Evolutionary conservation across 331 rosid genomes (phyloP), one percentile per base, ranked within the genome.

Genomic region (Prunus yedoensis): DNA sequence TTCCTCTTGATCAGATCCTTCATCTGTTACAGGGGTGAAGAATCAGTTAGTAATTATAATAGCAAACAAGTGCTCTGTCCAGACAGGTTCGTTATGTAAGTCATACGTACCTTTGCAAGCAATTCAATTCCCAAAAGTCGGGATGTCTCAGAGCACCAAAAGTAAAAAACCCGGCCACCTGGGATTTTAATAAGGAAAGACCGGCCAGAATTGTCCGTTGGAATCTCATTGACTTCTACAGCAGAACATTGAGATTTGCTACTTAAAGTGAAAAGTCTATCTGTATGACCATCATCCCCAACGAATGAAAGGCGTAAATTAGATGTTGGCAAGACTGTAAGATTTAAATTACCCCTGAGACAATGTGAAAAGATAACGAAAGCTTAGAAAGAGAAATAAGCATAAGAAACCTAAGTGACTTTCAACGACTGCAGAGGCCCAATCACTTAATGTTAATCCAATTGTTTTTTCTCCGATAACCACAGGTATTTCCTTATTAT

Each of bases 91-190:
- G 16, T 14, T 46, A 46, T 21, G 41, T 16, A 12, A 65, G 58
- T 74, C 32, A 62, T 69, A 66, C 52, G 15, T 80, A 95, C 99
- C 97, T 95, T 95, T 43, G 72, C 80, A 68, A 92, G 91, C 85
- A 92, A 80, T 73, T 95, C 99, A 66, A 62, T 77, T 58, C 99
- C 99, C 90, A 95, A 81, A 70, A 95, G 97, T 85, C 83, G 88
- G 11, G 98, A 95, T 77, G 88, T 91, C 84, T 95, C 99, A 28
- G 97, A 85, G 86, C 96, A 91, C 99, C 99, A 95, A 82, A 90
- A 92, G 85, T 89, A 87, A 70, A 84, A 81, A 23, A 68, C 70
- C 64, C 58, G 83, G 63, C 85, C 86, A 82, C 80, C 87, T 61
- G 89, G 81, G 21, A 74, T 50, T 60, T 82, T 88, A 38, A 92